Base-by-base conservation (phyloP, 2,329 filamentous ascomycete genomes). In the Fusarium guadeloupense region DNA sequence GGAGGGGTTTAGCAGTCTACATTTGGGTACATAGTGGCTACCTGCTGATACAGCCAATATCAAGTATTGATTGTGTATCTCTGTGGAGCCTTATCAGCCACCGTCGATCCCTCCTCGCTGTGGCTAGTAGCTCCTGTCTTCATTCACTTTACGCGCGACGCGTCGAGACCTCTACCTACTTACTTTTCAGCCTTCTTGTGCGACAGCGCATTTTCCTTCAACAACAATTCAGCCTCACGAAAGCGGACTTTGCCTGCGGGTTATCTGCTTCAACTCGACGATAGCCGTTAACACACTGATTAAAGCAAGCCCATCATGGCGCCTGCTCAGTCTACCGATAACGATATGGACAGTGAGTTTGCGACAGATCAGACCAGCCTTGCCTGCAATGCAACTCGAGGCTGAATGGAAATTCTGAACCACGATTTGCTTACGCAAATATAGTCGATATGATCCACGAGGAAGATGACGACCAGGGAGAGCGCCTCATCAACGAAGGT, bases 401-500 rank as follows among this genome's bases (percentile, higher is more conserved):
- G 35, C 23, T 38, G 9, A 5, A 6, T 14, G 9, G 16, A 49
- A 25, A 40, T 13, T 9, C 9, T 19, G 17, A 20, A 38, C 16
- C 28, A 20, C 31, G 30, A 25, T 19, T 60, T 53, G 39, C 52
- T 54, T 21, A 52, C 34, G 34, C 30, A 46, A 28, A 25, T 23
- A 40, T 55, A 77, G 75, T 76, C 56, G 74, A 78, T 1, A 75
- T 77, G 74, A 66, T 54, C 40, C 83, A 87, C 59, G 89, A 93
- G 54, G 90, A 91, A 47, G 88, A 91, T 55, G 83, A 89, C 74
- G 83, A 91, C 72, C 79, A 86, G 67, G 88, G 91, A 72, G 90
- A 96, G 77, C 93, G 96, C 78, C 83, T 96, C 59, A 93, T 98
- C 78, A 98, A 98, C 69, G 95, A 99, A 81, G 91, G 90, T 90